Percentiles rank a stretch among this genome's conserved stretches.
Evolutionary conservation across 768 basidiomycete genomes (phyloP).

Genomic region (Asterophora parasitica): DNA sequence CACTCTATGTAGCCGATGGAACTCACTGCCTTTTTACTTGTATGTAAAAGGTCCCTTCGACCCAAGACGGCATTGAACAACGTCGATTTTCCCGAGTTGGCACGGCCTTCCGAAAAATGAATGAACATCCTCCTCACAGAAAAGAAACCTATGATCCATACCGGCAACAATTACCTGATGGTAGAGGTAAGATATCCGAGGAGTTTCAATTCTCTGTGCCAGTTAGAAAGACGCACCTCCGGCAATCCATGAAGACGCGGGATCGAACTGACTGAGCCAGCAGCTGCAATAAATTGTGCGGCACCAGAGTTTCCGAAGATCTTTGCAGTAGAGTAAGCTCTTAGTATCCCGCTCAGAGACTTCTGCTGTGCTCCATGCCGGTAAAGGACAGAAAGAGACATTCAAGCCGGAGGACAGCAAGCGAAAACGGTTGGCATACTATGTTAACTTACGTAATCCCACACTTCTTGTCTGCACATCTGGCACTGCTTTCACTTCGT

Average conservation of each 20-base stretch:
- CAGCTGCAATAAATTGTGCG: conserved; percentile 37
- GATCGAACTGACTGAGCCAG: conserved; percentile 31
- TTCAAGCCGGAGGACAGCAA: too few species aligned
- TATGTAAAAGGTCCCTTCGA: conserved; percentile 49
- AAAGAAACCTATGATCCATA: conserved; percentile 8
- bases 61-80: conserved; percentile 66
- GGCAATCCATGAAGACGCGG: conserved; percentile 38
- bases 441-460: conserved; percentile 14
- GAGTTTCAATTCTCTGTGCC: not conserved
- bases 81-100: conserved; percentile 75
- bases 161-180: conserved; percentile 43
- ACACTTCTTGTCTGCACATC: too few species aligned
- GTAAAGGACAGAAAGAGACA: conserved; percentile 7
- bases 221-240: conserved; percentile 28
- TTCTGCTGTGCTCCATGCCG: conserved; percentile 3
- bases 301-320: conserved; percentile 26
- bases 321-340: conserved; percentile 12
- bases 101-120: conserved; percentile 48
- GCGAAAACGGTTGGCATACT: too few species aligned
- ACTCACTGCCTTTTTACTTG: conserved; percentile 69
- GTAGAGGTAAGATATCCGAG: not conserved
- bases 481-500: too few species aligned
- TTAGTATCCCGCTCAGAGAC: not conserved
- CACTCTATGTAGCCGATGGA: not conserved
- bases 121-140: not conserved